Evolutionary conservation across 2,329 filamentous ascomycete species (phyloP).

Genomic region (Penicillium decumbens): DNA sequence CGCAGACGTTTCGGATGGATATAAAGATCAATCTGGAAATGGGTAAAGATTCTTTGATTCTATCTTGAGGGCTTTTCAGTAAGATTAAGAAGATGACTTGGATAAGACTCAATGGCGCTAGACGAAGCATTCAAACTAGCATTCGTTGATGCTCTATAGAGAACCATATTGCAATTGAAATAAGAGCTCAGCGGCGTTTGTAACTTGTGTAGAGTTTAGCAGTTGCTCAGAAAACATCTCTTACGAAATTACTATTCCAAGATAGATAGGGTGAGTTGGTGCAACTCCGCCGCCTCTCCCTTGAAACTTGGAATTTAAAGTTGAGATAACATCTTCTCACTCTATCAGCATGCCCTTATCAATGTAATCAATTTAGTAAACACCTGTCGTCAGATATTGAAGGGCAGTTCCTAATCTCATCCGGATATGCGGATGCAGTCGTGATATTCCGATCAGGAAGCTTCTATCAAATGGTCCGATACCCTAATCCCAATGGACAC

Average conservation of each 20-base stretch:
- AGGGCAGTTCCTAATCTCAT: background rate
- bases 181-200: background rate
- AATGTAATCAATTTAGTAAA: background rate
- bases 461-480: background rate
- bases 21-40: background rate
- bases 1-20: background rate
- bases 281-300: background rate
- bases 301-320: background rate
- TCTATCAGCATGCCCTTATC: background rate
- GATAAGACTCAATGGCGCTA: background rate
- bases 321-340: background rate
- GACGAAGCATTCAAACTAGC: background rate
- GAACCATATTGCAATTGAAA: background rate
- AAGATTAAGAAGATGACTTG: background rate
- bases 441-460: background rate
- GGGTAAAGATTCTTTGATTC: background rate
- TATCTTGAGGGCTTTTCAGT: background rate
- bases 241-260: too few relatives aligned
- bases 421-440: background rate
- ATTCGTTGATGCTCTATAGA: background rate
- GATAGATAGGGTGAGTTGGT: background rate
- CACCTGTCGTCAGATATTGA: background rate
- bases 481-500: background rate
- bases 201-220: background rate
- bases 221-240: background rate